A percentile compares a stretch with the other conserved stretches of the same genome.
Evolutionary conservation across 1,284 basidiomycete species (phyloP).

Genomic region (Cutaneotrichosporon mucoides): DNA sequence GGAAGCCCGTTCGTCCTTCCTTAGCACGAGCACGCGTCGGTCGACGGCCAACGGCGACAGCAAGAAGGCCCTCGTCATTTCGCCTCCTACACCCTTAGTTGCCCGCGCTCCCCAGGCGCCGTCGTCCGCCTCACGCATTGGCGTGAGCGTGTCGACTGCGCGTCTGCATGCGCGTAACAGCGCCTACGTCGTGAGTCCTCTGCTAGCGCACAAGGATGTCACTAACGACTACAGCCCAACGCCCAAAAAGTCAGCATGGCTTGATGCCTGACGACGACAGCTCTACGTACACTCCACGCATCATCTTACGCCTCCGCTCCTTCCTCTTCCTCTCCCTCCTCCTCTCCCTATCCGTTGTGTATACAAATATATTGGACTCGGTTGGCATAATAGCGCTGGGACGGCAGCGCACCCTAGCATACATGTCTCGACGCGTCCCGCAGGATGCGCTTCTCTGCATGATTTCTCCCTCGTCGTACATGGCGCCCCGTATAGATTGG

Average conservation of each 20-base stretch:
- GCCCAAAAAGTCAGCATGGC: slow-evolving; percentile 24
- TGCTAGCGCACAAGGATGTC: too few relatives aligned
- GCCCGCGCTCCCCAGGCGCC: slow-evolving; percentile 25
- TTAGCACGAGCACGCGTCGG: slow-evolving; percentile 13
- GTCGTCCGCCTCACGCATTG: slow-evolving; percentile 20
- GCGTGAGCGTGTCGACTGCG: slow-evolving; percentile 18
- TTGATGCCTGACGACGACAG: not conserved
- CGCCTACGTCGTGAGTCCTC: slow-evolving; percentile 20
- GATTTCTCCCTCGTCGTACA: not conserved
- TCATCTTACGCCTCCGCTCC: too few relatives aligned
- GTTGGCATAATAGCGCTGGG: slow-evolving; percentile 1
- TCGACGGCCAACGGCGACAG: slow-evolving; percentile 8
- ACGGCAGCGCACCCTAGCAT: not conserved
- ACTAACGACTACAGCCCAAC: slow-evolving; percentile 12
- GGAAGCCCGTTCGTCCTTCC: slow-evolving; percentile 10
- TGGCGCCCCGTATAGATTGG: too few relatives aligned
- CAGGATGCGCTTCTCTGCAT: slow-evolving; percentile 1
- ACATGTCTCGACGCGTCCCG: not conserved
- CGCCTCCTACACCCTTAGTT: slow-evolving; percentile 43
- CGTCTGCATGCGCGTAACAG: slow-evolving; percentile 22
- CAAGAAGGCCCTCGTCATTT: slow-evolving; percentile 33
- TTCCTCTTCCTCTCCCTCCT: not conserved
- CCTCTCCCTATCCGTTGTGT: not conserved
- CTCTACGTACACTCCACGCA: too few relatives aligned
- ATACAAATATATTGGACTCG: slow-evolving; percentile 1